A percentile compares a stretch with the other conserved stretches of the same genome.
Conservation (phyloP, 2,329 filamentous ascomycete species). For the Diaporthe velutina region DNA sequence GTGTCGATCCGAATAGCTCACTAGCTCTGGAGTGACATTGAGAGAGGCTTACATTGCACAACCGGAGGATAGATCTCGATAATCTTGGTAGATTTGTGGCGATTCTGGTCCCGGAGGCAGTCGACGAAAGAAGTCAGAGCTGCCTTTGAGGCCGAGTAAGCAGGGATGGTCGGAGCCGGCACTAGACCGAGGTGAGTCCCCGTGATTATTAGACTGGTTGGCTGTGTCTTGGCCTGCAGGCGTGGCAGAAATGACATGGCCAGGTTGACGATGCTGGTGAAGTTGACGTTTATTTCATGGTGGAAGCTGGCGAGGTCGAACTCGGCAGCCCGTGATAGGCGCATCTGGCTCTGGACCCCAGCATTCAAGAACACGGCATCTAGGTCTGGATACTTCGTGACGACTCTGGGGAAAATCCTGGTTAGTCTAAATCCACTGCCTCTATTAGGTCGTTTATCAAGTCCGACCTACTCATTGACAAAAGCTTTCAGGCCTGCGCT, state of each 20-base stretch:
- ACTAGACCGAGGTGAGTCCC: constrained; percentile 56
- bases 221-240: constrained; percentile 43
- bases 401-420: not conserved
- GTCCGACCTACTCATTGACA: constrained; percentile 19
- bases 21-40: not conserved
- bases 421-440: not conserved
- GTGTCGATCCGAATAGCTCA: not conserved
- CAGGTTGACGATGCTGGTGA: constrained; percentile 54
- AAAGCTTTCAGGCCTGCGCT: constrained; percentile 53
- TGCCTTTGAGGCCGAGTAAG: constrained; percentile 60
- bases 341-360: constrained; percentile 42
- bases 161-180: constrained; percentile 51
- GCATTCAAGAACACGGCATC: constrained; percentile 57
- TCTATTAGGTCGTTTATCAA: not conserved
- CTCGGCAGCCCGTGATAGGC: constrained; percentile 55
- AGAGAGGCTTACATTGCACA: constrained; percentile 48
- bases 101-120: constrained; percentile 51
- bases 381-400: constrained; percentile 52
- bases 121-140: constrained; percentile 57
- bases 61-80: constrained; percentile 54
- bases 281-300: constrained; percentile 56
- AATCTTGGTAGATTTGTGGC: constrained; percentile 48
- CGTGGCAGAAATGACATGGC: constrained; percentile 57
- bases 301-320: constrained; percentile 52
- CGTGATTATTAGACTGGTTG: constrained; percentile 46